A percentile compares a stretch with the other conserved stretches of the same genome.
These are phyloP conservation scores for Serpula lacrymans DNA, from an alignment of 768 basidiomycete genomes.

Conservation along the genomic window DNA sequence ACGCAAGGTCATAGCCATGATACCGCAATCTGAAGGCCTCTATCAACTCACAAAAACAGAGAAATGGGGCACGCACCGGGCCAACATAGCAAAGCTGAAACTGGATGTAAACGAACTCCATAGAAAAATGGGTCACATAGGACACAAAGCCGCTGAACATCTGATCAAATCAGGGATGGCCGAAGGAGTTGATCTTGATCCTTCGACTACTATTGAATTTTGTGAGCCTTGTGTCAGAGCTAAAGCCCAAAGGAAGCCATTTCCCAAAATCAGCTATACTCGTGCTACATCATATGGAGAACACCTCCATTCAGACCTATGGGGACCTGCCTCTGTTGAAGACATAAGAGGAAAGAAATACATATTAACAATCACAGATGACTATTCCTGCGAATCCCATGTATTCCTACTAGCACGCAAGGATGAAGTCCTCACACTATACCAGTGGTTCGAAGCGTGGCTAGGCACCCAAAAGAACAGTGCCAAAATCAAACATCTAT, in stretches of 20 bases:
- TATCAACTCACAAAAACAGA: too few species aligned
- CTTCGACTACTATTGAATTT: slow-evolving; percentile 14
- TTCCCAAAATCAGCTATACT: too few species aligned
- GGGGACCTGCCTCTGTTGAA: neutral
- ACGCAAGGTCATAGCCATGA: too few species aligned
- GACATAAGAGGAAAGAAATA: slow-evolving; percentile 23
- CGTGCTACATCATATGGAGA: too few species aligned
- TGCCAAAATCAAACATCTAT: neutral
- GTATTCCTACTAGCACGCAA: slow-evolving; percentile 30
- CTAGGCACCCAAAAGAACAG: slow-evolving; percentile 20
- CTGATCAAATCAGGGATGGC: slow-evolving; percentile 11
- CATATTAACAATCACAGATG: slow-evolving; percentile 33
- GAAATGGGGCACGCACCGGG: neutral
- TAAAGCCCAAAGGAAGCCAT: too few species aligned
- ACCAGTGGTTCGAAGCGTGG: slow-evolving; percentile 23
- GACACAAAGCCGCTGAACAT: neutral
- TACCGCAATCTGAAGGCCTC: too few species aligned
- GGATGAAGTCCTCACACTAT: slow-evolving; percentile 22
- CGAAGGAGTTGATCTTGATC: slow-evolving; percentile 24
- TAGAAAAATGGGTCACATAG: neutral
- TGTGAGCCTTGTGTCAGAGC: slow-evolving; percentile 29
- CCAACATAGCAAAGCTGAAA: neutral
- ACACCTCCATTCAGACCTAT: too few species aligned
- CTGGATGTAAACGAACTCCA: neutral
- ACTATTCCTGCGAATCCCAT: slow-evolving; percentile 20